Evolutionary conservation across 352 stramenopile genomes (phyloP), one percentile per base, ranked within the genome.

Genomic region (Globisporangium iwayamae): DNA sequence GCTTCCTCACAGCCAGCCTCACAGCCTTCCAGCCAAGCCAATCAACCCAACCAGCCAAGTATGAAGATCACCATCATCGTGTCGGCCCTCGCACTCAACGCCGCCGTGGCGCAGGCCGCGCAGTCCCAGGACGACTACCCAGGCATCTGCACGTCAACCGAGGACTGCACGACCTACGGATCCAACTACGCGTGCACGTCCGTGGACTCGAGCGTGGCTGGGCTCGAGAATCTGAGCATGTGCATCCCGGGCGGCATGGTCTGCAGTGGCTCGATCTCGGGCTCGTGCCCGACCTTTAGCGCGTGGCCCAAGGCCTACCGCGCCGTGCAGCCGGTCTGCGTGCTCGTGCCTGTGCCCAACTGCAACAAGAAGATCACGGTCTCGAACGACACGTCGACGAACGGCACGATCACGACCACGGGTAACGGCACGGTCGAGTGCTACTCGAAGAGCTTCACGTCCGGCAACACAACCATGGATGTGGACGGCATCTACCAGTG

Each of bases 401-500:
- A 74, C 8, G 56, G 70, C 22, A 55, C 73, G 39, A 46, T 62
- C 14, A 53, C 50, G 9, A 58, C n/a, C 46, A 66, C n/a, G 2
- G 65, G 59, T 43, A 74, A 67, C 25, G 67, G 62, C 14, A 90
- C 73, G 0, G 82, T 91, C 46, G 79, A 93, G 52, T 93, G 85
- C 63, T 91, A 82, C 66, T 69, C 70, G 57, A 74, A 72, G 53
- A 91, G 81, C 59, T 91, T 93, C 63, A 87, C 79, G 2, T 67
- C 60, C 53, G 75, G 75, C 55, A 62, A 68, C 58, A 57, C 73
- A 13, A 79, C 59, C 28, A 71, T 81, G 30, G 68, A 79, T 16
- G 71, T 91, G 18, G 86, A 86, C 48, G 85, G 85, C 50, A 90
- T 90, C 51, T 91, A 93, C 70, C 75, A 90, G 68, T 93, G 85